Evolutionary conservation across 441 rosid genomes (phyloP).

Genomic region (Pelargonium myrrhifolium): DNA sequence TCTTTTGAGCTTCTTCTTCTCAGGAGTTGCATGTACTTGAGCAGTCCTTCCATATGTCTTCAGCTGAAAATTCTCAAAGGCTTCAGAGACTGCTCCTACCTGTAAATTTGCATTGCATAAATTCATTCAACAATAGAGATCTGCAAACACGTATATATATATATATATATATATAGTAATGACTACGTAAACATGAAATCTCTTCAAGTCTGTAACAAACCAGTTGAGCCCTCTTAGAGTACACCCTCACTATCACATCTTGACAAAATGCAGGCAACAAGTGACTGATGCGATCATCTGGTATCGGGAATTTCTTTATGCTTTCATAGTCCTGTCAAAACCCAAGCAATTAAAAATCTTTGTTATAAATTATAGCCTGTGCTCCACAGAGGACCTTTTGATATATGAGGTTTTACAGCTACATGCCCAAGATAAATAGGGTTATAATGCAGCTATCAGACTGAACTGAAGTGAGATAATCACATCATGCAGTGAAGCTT

Average conservation of each 20-base stretch:
- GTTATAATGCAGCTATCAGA: background rate
- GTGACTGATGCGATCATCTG: conserved; percentile 72
- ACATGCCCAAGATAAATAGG: too few relatives aligned
- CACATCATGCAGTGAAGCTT: background rate
- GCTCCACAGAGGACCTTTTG: background rate
- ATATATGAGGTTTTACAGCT: background rate
- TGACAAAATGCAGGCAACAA: conserved; percentile 70
- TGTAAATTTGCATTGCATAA: conserved; percentile 20
- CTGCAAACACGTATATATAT: background rate
- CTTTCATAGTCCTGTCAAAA: conserved; percentile 71
- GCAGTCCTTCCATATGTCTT: conserved; percentile 71
- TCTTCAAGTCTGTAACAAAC: conserved; percentile 30
- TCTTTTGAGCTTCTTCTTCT: conserved; percentile 63
- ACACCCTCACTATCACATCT: conserved; percentile 91
- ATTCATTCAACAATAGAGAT: conserved; percentile 6
- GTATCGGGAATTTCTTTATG: conserved; percentile 58
- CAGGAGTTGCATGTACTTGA: conserved; percentile 87
- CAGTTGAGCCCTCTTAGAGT: conserved; percentile 75
- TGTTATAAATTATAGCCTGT: background rate
- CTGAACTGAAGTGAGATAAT: background rate
- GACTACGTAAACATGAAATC: background rate
- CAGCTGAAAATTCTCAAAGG: conserved; percentile 87
- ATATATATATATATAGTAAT: background rate
- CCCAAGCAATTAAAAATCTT: conserved; percentile 10
- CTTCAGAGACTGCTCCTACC: conserved; percentile 74